Conservation (phyloP, 257 asterid genomes). For the Echites panduratus region DNA sequence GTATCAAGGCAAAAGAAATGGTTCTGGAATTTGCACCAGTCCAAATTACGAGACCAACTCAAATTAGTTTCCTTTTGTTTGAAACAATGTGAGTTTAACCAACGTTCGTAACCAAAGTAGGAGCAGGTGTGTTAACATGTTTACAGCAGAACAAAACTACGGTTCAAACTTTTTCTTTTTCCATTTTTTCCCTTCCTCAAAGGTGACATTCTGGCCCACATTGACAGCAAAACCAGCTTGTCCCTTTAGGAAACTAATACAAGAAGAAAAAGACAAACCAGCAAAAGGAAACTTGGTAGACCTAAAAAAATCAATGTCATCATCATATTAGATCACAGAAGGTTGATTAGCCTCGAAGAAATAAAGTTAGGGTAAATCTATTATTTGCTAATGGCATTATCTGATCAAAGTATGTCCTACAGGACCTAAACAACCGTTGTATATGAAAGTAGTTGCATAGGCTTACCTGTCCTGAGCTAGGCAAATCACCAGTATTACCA, state of each 20-base stretch:
- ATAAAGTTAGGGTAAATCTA: background rate
- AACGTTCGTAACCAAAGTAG: background rate
- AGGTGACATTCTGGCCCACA: background rate
- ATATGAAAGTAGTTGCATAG: background rate
- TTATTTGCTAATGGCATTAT: background rate
- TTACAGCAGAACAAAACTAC: background rate
- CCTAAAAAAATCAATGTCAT: too few relatives aligned
- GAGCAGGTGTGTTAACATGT: background rate
- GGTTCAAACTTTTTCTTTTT: background rate
- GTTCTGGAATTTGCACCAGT: background rate
- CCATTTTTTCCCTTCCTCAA: background rate
- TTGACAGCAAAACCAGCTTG: background rate
- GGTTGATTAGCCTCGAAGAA: background rate
- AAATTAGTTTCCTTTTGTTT: background rate
- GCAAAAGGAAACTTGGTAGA: background rate
- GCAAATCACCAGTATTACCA: slow-evolving; percentile 79
- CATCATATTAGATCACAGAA: background rate
- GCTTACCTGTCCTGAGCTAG: slow-evolving; percentile 89
- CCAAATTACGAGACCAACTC: background rate
- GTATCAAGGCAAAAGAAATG: background rate
- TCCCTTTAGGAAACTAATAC: background rate
- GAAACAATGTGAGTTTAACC: background rate
- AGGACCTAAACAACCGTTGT: slow-evolving; percentile 9
- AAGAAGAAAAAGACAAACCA: background rate
- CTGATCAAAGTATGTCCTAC: background rate